Conservation (phyloP, 768 basidiomycete genomes). For the Auriscalpium microsporum region DNA sequence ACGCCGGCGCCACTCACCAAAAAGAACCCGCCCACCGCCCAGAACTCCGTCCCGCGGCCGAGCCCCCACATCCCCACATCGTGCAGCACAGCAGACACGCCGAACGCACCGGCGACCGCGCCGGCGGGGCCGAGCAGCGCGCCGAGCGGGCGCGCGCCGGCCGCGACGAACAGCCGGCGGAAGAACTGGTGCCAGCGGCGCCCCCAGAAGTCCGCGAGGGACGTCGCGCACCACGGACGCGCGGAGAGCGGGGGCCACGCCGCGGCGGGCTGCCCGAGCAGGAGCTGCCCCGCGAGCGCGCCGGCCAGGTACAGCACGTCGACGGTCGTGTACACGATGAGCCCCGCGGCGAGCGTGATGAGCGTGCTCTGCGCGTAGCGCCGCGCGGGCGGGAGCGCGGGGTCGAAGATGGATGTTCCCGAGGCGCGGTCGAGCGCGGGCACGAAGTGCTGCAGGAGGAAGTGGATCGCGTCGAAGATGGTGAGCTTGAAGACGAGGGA, state of each 20-base stretch:
- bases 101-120: constrained; percentile 48
- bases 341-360: not conserved
- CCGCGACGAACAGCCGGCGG: constrained; percentile 23
- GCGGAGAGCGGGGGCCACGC: constrained; percentile 28
- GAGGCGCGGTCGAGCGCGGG: constrained; percentile 2
- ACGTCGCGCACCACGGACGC: constrained; percentile 28
- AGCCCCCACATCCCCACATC: constrained; percentile 50
- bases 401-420: constrained; percentile 2
- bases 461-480: constrained; percentile 1
- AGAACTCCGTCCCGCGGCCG: constrained; percentile 42
- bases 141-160: constrained; percentile 26
- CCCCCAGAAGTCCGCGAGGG: constrained; percentile 30
- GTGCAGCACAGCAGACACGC: constrained; percentile 53
- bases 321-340: constrained; percentile 8
- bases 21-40: constrained; percentile 41
- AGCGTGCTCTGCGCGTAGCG: not conserved
- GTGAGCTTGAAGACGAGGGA: not conserved
- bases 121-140: constrained; percentile 40
- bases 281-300: constrained; percentile 18
- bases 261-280: constrained; percentile 22
- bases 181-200: constrained; percentile 31
- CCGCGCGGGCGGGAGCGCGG: not conserved
- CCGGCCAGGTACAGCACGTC: constrained; percentile 17
- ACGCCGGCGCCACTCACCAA: constrained; percentile 47
- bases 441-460: not conserved